phyloP scores from a whole-genome alignment of 1,284 basidiomycete genomes.

The Naganishia cerealis region DNA sequence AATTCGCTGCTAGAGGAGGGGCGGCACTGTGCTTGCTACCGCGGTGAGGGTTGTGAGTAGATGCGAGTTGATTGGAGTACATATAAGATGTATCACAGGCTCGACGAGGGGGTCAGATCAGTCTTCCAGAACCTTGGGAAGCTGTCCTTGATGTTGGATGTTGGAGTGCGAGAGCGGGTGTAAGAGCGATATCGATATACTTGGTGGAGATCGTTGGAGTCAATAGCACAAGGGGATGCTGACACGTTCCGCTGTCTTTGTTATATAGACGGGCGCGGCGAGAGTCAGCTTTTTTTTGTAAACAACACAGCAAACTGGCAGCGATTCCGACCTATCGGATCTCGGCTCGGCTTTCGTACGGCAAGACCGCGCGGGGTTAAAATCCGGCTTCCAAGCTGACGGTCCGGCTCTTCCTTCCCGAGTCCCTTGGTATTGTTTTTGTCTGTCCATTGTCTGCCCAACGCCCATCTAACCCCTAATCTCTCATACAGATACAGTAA shows the following conservation, averaged over 20 bases:
- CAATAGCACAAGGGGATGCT: neutral
- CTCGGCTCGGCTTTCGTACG: neutral
- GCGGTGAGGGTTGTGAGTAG: conserved; percentile 64
- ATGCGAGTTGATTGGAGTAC: conserved; percentile 82
- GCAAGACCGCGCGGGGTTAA: neutral
- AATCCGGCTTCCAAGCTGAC: neutral
- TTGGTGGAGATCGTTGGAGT: conserved; percentile 8
- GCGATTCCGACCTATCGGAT: conserved; percentile 8
- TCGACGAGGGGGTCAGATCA: conserved; percentile 8
- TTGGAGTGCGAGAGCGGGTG: neutral
- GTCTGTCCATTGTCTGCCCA: too few species aligned
- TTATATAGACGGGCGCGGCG: conserved; percentile 21
- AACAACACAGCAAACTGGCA: conserved; percentile 2
- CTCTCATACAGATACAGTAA: too few species aligned
- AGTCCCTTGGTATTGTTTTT: neutral
- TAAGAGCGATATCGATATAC: conserved; percentile 3
- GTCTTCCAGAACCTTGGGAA: conserved; percentile 22
- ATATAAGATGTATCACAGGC: conserved; percentile 59
- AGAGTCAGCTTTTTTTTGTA: conserved; percentile 14
- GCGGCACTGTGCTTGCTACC: conserved; percentile 55
- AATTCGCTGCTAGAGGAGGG: conserved; percentile 45
- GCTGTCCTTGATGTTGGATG: conserved; percentile 22
- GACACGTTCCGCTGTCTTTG: neutral
- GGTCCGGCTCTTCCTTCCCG: neutral
- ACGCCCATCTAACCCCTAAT: too few species aligned